These are phyloP conservation scores for Colletotrichum sublineola DNA, from an alignment of 2,329 filamentous ascomycete species.

Conservation along the genomic window DNA sequence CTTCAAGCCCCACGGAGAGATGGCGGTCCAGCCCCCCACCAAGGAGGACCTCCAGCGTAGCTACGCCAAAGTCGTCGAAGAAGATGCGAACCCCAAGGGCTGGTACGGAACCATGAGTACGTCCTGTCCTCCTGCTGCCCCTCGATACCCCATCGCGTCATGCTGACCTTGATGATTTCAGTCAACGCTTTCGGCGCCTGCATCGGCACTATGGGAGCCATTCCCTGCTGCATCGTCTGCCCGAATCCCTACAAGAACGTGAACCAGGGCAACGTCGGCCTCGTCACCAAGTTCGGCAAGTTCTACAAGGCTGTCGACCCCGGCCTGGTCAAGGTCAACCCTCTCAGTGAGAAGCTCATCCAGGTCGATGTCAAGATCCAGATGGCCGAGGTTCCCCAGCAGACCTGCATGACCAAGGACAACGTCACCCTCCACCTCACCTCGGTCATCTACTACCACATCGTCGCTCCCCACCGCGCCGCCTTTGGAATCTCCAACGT, in stretches of 20 bases:
- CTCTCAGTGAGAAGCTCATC: slow-evolving; percentile 87
- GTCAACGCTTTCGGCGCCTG: slow-evolving; percentile 80
- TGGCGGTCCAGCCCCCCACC: slow-evolving; percentile 83
- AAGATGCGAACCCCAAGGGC: slow-evolving; percentile 79
- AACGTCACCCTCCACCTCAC: slow-evolving; percentile 95
- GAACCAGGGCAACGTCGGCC: slow-evolving; percentile 90
- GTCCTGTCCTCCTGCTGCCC: slow-evolving; percentile 49
- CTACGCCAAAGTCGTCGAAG: slow-evolving; percentile 76
- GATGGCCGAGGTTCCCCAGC: slow-evolving; percentile 90
- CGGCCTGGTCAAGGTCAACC: slow-evolving; percentile 97
- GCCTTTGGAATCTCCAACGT: slow-evolving; percentile 97
- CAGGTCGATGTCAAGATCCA: slow-evolving; percentile 99
- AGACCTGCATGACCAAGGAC: slow-evolving; percentile 99
- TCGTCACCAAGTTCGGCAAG: slow-evolving; percentile 94
- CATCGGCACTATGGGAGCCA: slow-evolving; percentile 84
- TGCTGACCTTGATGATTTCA: slow-evolving; percentile 46
- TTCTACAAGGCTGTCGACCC: slow-evolving; percentile 98
- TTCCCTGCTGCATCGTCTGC: slow-evolving; percentile 92
- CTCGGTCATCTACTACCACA: slow-evolving; percentile 99
- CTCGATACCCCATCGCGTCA: not conserved
- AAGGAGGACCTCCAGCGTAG: slow-evolving; percentile 87
- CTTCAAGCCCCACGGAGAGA: slow-evolving; percentile 67
- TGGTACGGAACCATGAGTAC: slow-evolving; percentile 92
- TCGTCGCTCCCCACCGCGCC: slow-evolving; percentile 93
- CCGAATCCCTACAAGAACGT: slow-evolving; percentile 98